Percentiles rank a stretch among this genome's conserved stretches.
Evolutionary conservation across 1,284 basidiomycete genomes (phyloP).

Genomic region (Ganoderma lucidum): DNA sequence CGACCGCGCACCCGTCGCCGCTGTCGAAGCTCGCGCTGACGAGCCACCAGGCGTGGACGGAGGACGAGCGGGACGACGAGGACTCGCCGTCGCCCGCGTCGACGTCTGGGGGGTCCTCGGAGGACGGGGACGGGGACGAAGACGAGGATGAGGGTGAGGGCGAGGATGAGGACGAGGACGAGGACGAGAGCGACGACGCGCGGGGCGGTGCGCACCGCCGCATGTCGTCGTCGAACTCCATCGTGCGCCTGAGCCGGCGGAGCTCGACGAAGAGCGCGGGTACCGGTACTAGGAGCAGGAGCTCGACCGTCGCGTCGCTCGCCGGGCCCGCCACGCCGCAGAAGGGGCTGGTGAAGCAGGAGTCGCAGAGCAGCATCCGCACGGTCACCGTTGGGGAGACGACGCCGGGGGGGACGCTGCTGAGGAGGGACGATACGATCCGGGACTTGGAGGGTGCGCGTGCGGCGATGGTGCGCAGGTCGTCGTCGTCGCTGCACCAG

Average conservation of each 20-base stretch:
- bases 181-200: constrained; percentile 7
- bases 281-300: constrained; percentile 52
- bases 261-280: constrained; percentile 33
- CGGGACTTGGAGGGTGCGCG: constrained; percentile 26
- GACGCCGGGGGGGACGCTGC: constrained; percentile 33
- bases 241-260: constrained; percentile 24
- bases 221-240: constrained; percentile 8
- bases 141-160: constrained; percentile 1
- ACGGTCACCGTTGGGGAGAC: constrained; percentile 64
- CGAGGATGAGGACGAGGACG: background rate
- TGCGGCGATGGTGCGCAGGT: constrained; percentile 21
- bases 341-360: constrained; percentile 48
- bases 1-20: constrained; percentile 63
- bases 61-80: constrained; percentile 52
- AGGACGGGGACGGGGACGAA: constrained; percentile 11
- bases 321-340: constrained; percentile 43
- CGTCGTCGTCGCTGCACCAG: constrained; percentile 25
- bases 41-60: constrained; percentile 58
- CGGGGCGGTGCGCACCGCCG: background rate
- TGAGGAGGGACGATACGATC: constrained; percentile 35
- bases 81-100: constrained; percentile 56
- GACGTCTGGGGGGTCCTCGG: constrained; percentile 43
- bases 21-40: constrained; percentile 58
- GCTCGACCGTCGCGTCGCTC: constrained; percentile 66
- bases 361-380: constrained; percentile 70